phyloP scores from a whole-genome alignment of 169 alveolate species.

The Plasmodium knowlesi region DNA sequence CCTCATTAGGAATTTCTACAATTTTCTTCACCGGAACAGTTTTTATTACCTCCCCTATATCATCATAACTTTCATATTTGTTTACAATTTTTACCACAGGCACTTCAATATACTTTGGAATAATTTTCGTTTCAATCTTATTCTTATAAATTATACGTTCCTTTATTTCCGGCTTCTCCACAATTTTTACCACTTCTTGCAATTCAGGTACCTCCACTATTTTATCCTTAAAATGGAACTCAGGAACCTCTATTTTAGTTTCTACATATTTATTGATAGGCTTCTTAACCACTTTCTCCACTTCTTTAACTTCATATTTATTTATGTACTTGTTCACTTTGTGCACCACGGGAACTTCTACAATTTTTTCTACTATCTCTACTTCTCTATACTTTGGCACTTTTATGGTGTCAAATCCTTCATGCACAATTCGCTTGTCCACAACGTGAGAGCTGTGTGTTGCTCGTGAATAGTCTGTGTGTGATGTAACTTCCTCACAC shows the following conservation, averaged over 20 bases:
- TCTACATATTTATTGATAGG: slow-evolving; percentile 84
- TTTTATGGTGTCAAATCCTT: slow-evolving; percentile 84
- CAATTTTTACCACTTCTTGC: slow-evolving; percentile 83
- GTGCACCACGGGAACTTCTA: slow-evolving; percentile 86
- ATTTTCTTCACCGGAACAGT: slow-evolving; percentile 82
- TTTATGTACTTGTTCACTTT: slow-evolving; percentile 83
- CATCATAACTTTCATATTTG: slow-evolving; percentile 82
- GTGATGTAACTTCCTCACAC: slow-evolving; percentile 48
- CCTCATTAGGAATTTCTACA: slow-evolving; percentile 84
- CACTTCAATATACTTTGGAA: slow-evolving; percentile 85
- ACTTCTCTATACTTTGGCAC: slow-evolving; percentile 84
- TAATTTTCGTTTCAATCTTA: slow-evolving; percentile 82
- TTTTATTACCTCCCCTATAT: slow-evolving; percentile 84
- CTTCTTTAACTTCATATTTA: slow-evolving; percentile 83
- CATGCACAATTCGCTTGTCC: slow-evolving; percentile 82
- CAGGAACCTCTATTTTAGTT: slow-evolving; percentile 84
- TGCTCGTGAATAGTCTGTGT: slow-evolving; percentile 82
- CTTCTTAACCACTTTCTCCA: slow-evolving; percentile 82
- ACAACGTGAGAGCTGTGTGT: slow-evolving; percentile 76
- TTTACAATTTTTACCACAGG: slow-evolving; percentile 83
- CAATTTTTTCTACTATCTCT: slow-evolving; percentile 83
- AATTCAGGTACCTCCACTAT: slow-evolving; percentile 86
- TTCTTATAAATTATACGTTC: slow-evolving; percentile 83
- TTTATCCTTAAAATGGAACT: slow-evolving; percentile 80
- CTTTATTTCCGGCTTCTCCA: slow-evolving; percentile 79